These are phyloP conservation scores for Ceratocystis diversiconidia DNA, from an alignment of 2,329 filamentous ascomycete species.

Conservation along the genomic window DNA sequence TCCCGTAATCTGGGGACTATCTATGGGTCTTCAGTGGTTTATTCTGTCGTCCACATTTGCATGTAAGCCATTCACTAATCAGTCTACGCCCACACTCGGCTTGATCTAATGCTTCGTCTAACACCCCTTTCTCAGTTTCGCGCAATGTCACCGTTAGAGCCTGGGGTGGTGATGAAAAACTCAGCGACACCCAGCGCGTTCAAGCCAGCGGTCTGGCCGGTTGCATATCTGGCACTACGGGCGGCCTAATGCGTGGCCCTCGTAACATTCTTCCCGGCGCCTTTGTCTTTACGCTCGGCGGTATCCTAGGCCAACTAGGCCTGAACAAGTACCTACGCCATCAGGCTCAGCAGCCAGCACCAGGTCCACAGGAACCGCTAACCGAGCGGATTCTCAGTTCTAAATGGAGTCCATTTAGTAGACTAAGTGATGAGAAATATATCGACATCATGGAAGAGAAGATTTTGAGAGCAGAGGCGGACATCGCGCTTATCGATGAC, in stretches of 20 bases:
- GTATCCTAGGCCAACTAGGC: constrained; percentile 29
- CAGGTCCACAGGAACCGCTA: constrained; percentile 7
- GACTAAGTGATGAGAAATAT: constrained; percentile 60
- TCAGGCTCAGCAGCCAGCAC: constrained; percentile 25
- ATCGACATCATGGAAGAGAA: constrained; percentile 55
- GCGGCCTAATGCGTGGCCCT: constrained; percentile 41
- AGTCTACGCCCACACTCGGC: neutral
- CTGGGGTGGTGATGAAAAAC: constrained; percentile 36
- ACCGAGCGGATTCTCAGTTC: constrained; percentile 35
- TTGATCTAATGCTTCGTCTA: constrained; percentile 7
- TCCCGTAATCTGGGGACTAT: constrained; percentile 55
- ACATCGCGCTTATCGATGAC: constrained; percentile 67
- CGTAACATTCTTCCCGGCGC: constrained; percentile 39
- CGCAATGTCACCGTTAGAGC: constrained; percentile 33
- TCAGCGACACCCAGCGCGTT: constrained; percentile 45
- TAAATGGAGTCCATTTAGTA: constrained; percentile 57
- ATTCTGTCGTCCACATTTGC: constrained; percentile 31
- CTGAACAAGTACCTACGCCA: constrained; percentile 26
- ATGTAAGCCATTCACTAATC: constrained; percentile 36
- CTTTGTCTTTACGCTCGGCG: constrained; percentile 33
- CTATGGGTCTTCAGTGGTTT: constrained; percentile 69
- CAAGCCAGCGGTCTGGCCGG: constrained; percentile 59
- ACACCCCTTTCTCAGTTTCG: constrained; percentile 29
- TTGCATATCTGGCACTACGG: constrained; percentile 50
- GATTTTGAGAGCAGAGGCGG: constrained; percentile 54